Percentiles rank a stretch among this genome's conserved stretches.
Evolutionary conservation across 768 basidiomycete species (phyloP).

Genomic region (Phaeotremella skinneri): DNA sequence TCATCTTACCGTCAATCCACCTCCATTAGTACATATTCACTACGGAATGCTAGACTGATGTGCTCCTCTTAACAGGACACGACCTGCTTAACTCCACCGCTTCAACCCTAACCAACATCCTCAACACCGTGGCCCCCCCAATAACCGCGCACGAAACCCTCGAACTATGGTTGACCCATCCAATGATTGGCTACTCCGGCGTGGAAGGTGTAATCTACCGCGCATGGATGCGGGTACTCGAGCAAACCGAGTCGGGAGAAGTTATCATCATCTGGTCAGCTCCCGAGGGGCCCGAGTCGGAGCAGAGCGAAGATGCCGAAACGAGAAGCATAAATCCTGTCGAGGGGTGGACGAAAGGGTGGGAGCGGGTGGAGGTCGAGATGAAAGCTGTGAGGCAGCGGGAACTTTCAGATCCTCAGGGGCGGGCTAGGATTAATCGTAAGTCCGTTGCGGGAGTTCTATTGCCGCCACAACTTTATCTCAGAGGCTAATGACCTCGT

Average conservation of each 20-base stretch:
- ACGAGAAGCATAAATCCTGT: conserved; percentile 74
- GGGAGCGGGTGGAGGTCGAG: conserved; percentile 76
- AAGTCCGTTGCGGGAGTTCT: not conserved
- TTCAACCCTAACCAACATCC: conserved; percentile 82
- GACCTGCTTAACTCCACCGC: conserved; percentile 85
- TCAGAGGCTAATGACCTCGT: conserved; percentile 70
- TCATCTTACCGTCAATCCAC: too few relatives aligned
- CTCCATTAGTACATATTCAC: not conserved
- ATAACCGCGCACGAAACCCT: conserved; percentile 98
- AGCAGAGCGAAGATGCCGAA: conserved; percentile 40
- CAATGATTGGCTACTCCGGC: conserved; percentile 95
- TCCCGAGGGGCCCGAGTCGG: conserved; percentile 12
- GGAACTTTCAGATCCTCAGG: conserved; percentile 39
- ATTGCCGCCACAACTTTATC: conserved; percentile 60
- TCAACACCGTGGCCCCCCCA: conserved; percentile 96
- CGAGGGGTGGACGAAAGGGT: conserved; percentile 77
- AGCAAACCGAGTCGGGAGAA: conserved; percentile 52
- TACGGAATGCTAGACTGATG: conserved; percentile 9
- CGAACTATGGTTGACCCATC: conserved; percentile 90
- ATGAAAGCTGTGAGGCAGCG: conserved; percentile 32
- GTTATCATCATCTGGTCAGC: conserved; percentile 43
- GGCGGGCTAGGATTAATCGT: conserved; percentile 35
- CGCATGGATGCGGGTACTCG: conserved; percentile 55
- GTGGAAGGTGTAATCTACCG: conserved; percentile 91
- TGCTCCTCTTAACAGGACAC: conserved; percentile 60